Conservation (phyloP, 1,284 basidiomycete genomes). For the Cryptococcus hybrid region DNA sequence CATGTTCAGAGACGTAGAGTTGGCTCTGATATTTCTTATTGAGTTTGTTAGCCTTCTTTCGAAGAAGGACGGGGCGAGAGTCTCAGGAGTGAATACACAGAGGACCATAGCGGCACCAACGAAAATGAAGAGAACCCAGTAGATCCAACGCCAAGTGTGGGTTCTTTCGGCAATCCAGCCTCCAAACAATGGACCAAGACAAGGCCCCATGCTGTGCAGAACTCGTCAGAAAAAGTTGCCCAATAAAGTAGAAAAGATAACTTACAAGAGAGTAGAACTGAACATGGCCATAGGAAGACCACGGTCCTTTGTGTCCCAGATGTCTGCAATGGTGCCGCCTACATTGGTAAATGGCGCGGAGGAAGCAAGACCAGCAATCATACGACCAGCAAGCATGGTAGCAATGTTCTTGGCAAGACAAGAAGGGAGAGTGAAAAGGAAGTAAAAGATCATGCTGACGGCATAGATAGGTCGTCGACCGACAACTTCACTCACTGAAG, state of each 20-base stretch:
- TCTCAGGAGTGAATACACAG: slow-evolving; percentile 48
- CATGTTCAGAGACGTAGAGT: slow-evolving; percentile 43
- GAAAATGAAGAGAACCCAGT: slow-evolving; percentile 51
- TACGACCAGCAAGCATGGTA: slow-evolving; percentile 52
- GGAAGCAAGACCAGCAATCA: slow-evolving; percentile 51
- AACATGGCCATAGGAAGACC: slow-evolving; percentile 53
- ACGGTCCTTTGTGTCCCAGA: slow-evolving; percentile 50
- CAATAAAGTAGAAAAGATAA: neutral
- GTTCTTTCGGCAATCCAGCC: slow-evolving; percentile 45
- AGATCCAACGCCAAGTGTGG: slow-evolving; percentile 51
- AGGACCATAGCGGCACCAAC: slow-evolving; percentile 36
- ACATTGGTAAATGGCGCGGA: slow-evolving; percentile 54
- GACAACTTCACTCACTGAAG: slow-evolving; percentile 42
- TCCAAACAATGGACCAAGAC: slow-evolving; percentile 48
- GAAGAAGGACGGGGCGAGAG: slow-evolving; percentile 49
- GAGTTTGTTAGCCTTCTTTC: slow-evolving; percentile 40
- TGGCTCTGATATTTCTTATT: slow-evolving; percentile 46
- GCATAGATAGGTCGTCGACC: slow-evolving; percentile 49
- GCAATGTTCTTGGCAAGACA: slow-evolving; percentile 51
- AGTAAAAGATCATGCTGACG: slow-evolving; percentile 50
- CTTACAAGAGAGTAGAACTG: slow-evolving; percentile 35
- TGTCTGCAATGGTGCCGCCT: slow-evolving; percentile 52
- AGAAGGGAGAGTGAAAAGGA: slow-evolving; percentile 52
- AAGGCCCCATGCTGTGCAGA: slow-evolving; percentile 45
- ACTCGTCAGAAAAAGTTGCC: neutral